These are phyloP conservation scores for Picea sitchensis DNA, from an alignment of 75 land plant species.

Conservation along the genomic window DNA sequence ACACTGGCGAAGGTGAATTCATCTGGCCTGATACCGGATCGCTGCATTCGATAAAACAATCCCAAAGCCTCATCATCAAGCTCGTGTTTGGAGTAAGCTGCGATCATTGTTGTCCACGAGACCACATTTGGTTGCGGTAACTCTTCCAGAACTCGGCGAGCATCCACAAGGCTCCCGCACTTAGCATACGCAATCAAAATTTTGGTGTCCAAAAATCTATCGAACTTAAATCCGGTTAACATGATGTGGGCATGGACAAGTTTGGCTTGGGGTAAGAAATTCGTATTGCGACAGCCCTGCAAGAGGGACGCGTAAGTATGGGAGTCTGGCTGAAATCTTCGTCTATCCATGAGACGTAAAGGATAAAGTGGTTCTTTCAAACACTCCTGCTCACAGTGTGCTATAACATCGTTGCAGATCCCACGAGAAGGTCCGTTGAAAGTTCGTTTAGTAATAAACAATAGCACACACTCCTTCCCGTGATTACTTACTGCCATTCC, in stretches of 20 bases:
- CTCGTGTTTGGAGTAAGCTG: slow-evolving; percentile 7
- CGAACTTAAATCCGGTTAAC: background rate
- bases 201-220: background rate
- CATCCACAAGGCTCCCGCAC: background rate
- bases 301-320: background rate
- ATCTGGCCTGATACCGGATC: slow-evolving; percentile 1
- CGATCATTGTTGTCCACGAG: slow-evolving; percentile 15
- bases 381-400: background rate
- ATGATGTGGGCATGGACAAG: slow-evolving; percentile 6
- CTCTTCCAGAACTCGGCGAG: slow-evolving; percentile 3
- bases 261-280: slow-evolving; percentile 4
- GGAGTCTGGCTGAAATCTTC: slow-evolving; percentile 1
- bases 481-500: too few species aligned
- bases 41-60: slow-evolving; percentile 4
- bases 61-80: background rate
- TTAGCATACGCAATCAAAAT: slow-evolving; percentile 9
- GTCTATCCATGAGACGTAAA: background rate
- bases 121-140: slow-evolving; percentile 1
- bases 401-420: background rate
- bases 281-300: slow-evolving; percentile 1
- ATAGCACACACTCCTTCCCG: too few species aligned
- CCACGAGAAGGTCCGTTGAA: too few species aligned
- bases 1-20: slow-evolving; percentile 3
- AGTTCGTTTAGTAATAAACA: too few species aligned
- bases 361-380: background rate